A percentile compares a stretch with the other conserved stretches of the same genome.
Conservation (phyloP, 1,284 basidiomycete genomes). For the Heterobasidion occidentale region DNA sequence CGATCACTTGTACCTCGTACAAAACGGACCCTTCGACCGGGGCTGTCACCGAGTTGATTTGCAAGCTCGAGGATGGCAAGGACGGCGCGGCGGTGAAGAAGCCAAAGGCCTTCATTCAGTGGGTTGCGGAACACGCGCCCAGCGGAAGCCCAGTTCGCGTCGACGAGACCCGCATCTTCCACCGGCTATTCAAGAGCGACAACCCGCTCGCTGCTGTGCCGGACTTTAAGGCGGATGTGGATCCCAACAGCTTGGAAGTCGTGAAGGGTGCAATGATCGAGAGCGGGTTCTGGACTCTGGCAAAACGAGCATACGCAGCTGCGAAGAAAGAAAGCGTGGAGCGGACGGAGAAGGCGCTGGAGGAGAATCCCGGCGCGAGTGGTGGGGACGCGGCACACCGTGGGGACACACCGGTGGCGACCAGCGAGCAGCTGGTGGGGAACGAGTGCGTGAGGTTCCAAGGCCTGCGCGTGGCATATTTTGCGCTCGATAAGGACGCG, state of each 20-base stretch:
- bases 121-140: slow-evolving; percentile 85
- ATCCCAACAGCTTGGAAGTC: slow-evolving; percentile 73
- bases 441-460: slow-evolving; percentile 96
- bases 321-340: slow-evolving; percentile 62
- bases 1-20: slow-evolving; percentile 91
- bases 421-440: slow-evolving; percentile 79
- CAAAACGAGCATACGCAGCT: slow-evolving; percentile 58
- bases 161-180: slow-evolving; percentile 90
- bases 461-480: slow-evolving; percentile 93
- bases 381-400: slow-evolving; percentile 1
- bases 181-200: slow-evolving; percentile 91
- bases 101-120: slow-evolving; percentile 96
- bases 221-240: slow-evolving; percentile 75
- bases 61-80: slow-evolving; percentile 64
- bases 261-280: slow-evolving; percentile 82
- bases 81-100: slow-evolving; percentile 53
- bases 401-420: slow-evolving; percentile 58
- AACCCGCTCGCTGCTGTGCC: slow-evolving; percentile 68
- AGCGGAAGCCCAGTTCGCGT: slow-evolving; percentile 78
- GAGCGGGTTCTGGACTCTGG: slow-evolving; percentile 83
- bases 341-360: slow-evolving; percentile 58
- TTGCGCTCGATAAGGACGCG: slow-evolving; percentile 86
- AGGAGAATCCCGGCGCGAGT: slow-evolving; percentile 28
- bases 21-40: slow-evolving; percentile 69
- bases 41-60: slow-evolving; percentile 73